Conservation (phyloP, 2,329 filamentous ascomycete species). For the Ophiosphaerella narmari region DNA sequence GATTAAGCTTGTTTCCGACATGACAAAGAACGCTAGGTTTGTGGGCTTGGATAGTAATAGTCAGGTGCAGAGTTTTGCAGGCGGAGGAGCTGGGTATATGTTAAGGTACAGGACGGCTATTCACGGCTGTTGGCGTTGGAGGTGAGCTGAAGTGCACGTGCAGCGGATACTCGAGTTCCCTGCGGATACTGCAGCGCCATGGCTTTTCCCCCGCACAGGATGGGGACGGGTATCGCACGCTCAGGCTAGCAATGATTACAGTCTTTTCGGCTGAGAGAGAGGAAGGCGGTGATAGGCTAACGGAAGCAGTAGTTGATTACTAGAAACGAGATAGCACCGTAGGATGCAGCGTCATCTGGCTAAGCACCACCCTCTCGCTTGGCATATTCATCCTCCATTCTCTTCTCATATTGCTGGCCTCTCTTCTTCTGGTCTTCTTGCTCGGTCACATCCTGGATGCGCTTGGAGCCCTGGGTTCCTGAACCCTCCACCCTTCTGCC, state of each 20-base stretch:
- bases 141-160: conserved; percentile 4
- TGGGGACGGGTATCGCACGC: conserved; percentile 16
- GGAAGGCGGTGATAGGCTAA: no score
- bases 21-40: conserved; percentile 7
- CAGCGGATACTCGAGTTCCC: conserved; percentile 26
- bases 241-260: conserved; percentile 2
- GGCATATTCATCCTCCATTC: conserved; percentile 52
- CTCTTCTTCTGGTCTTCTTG: conserved; percentile 41
- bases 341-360: background rate
- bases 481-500: conserved; percentile 23
- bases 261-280: background rate
- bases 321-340: no score
- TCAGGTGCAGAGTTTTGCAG: conserved; percentile 16
- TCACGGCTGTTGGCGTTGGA: conserved; percentile 20
- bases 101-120: conserved; percentile 27
- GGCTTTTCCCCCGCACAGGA: conserved; percentile 5
- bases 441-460: conserved; percentile 42
- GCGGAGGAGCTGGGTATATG: conserved; percentile 25
- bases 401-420: conserved; percentile 47
- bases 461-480: conserved; percentile 5
- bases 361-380: conserved; percentile 51
- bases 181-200: conserved; percentile 23
- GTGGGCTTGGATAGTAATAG: background rate
- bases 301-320: no score
- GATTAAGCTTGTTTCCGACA: conserved; percentile 1